phyloP scores from a whole-genome alignment of 495 filamentous ascomycete species.

The Mycothermus thermophilus region DNA sequence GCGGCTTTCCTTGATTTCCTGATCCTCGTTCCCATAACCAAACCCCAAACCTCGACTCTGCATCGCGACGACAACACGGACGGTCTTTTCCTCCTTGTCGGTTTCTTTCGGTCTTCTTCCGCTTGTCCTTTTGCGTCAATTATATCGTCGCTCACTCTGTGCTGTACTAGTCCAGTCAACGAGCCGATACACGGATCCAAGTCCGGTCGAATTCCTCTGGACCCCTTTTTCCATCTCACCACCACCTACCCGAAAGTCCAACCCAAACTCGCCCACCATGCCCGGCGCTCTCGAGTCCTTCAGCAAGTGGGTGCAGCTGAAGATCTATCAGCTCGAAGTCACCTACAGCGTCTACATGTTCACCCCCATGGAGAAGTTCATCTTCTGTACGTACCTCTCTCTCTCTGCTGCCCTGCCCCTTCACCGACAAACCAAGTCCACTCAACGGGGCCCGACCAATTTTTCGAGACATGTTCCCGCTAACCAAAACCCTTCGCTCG shows the following conservation, averaged over 20 bases:
- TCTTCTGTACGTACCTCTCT: constrained; percentile 27
- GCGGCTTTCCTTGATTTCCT: no score
- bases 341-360: constrained; percentile 35
- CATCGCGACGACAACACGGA: no score
- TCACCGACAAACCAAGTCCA: background rate
- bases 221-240: background rate
- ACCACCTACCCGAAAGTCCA: background rate
- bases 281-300: constrained; percentile 24
- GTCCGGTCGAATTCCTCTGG: no score
- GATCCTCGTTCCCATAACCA: no score
- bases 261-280: constrained; percentile 22
- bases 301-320: constrained; percentile 32
- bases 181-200: background rate
- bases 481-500: background rate
- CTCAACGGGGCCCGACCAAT: background rate
- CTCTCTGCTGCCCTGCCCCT: background rate
- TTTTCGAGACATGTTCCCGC: background rate
- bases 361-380: constrained; percentile 31
- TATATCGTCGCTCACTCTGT: background rate
- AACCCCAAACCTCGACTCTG: no score
- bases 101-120: no score
- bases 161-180: background rate
- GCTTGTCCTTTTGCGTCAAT: no score
- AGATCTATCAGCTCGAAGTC: constrained; percentile 37
- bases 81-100: no score